Base-by-base conservation (phyloP, 257 asterid species). In the Nicotiana undulata region DNA sequence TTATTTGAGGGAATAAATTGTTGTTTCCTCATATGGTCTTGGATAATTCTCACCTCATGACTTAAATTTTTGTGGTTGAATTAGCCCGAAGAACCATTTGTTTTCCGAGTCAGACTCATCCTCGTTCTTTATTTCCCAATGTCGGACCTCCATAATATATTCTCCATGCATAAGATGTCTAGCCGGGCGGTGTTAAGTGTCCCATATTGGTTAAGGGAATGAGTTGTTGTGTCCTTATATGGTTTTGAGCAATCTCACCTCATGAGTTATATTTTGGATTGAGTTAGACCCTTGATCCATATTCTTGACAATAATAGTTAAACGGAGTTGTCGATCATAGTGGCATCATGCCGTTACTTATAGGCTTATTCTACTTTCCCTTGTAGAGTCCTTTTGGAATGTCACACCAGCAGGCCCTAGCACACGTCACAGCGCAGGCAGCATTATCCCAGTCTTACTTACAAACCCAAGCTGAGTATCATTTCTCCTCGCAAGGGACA, bases 361-460 rank as follows among this genome's bases (percentile, higher is more conserved):
- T 44, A 44, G 44, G 44, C 77, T 22, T 53, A 70, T 65, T 78
- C 17, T 56, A 59, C 18, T 37, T 10, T 77, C 80, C 52, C 60
- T 15, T 83, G 87, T 89, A 96, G 99, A 96, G 99, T 82, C 98
- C 99, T 10, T 96, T 96, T 84, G 99, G 98, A 85, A 96, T 96
- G 97, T 96, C 99, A 1, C 99, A 96, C 86, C 98, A 92, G 88
- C 99, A 96, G 61, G 99, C 97, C 70, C 80, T 96, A 53, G 98
- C 98, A 0, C 99, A 96, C 52, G 99, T 96, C 29, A 96, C 99
- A 55, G 99, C 98, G 15, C 99, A 94, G 85, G 99, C 99, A 9
- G 97, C 93, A 8, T 79, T 91, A 7, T 89, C 95, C 28, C 97
- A 92, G 65, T 89, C 98, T 8, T 90, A 85, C 55, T 64, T 66